These are phyloP conservation scores for Annulohypoxylon stygium DNA, from an alignment of 495 filamentous ascomycete species.

Conservation along the genomic window DNA sequence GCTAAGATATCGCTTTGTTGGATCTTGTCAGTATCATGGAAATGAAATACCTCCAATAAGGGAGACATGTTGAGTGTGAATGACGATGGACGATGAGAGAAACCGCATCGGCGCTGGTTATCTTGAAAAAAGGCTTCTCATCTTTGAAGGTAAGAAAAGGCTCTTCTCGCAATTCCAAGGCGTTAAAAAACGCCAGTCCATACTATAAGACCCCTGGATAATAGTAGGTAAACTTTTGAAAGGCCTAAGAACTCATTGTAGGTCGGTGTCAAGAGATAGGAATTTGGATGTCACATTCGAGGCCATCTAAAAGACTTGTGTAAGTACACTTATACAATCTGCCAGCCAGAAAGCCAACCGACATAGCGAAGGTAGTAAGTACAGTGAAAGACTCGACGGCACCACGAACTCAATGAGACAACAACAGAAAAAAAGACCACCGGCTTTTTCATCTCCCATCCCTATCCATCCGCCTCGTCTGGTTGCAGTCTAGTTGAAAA, in stretches of 20 bases:
- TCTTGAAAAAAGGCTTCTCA: neutral
- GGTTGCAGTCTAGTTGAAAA: neutral
- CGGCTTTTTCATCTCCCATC: neutral
- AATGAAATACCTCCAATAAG: slow-evolving; percentile 4
- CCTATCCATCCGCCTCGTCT: neutral
- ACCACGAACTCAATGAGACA: neutral
- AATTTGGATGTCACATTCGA: neutral
- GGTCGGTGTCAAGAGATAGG: neutral
- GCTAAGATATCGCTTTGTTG: neutral
- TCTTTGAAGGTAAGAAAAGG: neutral
- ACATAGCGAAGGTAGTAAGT: slow-evolving; percentile 2
- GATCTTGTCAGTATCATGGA: slow-evolving; percentile 21
- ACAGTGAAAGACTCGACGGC: slow-evolving; percentile 1
- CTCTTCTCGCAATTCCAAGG: neutral
- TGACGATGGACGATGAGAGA: neutral
- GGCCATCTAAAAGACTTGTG: neutral
- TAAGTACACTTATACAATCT: slow-evolving; percentile 13
- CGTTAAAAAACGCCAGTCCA: neutral
- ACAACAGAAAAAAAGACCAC: neutral
- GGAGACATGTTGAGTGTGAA: neutral
- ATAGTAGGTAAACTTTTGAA: neutral
- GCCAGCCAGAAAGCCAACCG: slow-evolving; percentile 6
- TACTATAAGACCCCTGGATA: neutral
- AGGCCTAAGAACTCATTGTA: too few relatives aligned
- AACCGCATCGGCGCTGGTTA: neutral